Evolutionary conservation across 768 basidiomycete genomes (phyloP).

Genomic region (Candolleomyces aberdarensis): DNA sequence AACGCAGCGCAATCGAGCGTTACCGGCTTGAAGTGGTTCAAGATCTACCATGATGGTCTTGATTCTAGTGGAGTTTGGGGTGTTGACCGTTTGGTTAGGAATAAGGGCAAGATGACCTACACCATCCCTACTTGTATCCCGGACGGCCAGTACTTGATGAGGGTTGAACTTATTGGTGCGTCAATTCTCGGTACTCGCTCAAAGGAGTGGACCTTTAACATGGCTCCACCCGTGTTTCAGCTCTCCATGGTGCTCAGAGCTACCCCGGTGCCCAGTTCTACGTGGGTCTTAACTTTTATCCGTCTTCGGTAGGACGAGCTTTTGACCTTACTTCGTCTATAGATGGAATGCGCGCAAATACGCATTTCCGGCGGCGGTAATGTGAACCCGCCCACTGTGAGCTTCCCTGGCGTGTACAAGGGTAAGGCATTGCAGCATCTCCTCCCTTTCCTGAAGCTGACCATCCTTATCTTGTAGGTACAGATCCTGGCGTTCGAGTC

Average conservation of each 20-base stretch:
- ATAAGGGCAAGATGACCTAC: slow-evolving; percentile 50
- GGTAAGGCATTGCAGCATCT: slow-evolving; percentile 17
- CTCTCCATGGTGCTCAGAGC: slow-evolving; percentile 39
- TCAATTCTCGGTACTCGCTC: background rate
- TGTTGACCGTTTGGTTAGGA: slow-evolving; percentile 42
- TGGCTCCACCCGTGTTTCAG: slow-evolving; percentile 17
- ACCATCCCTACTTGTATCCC: slow-evolving; percentile 43
- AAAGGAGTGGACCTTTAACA: background rate
- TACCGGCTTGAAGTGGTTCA: slow-evolving; percentile 54
- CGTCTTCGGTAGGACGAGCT: background rate
- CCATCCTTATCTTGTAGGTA: slow-evolving; percentile 17
- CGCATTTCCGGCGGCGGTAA: slow-evolving; percentile 43
- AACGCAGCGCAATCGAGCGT: slow-evolving; percentile 43
- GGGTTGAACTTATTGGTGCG: slow-evolving; percentile 50
- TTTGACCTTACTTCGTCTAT: background rate
- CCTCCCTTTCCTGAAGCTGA: background rate
- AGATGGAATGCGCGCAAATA: slow-evolving; percentile 51
- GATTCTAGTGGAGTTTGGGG: slow-evolving; percentile 36
- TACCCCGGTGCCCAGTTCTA: slow-evolving; percentile 62
- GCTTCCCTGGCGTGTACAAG: slow-evolving; percentile 46
- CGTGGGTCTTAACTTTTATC: slow-evolving; percentile 25
- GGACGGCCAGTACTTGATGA: slow-evolving; percentile 45
- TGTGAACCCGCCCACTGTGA: slow-evolving; percentile 37
- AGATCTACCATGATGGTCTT: slow-evolving; percentile 47
- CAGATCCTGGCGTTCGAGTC: slow-evolving; percentile 44